A percentile compares a stretch with the other conserved stretches of the same genome.
Conservation (phyloP, 2,329 filamentous ascomycete species). For the Stenocarpella maydis region DNA sequence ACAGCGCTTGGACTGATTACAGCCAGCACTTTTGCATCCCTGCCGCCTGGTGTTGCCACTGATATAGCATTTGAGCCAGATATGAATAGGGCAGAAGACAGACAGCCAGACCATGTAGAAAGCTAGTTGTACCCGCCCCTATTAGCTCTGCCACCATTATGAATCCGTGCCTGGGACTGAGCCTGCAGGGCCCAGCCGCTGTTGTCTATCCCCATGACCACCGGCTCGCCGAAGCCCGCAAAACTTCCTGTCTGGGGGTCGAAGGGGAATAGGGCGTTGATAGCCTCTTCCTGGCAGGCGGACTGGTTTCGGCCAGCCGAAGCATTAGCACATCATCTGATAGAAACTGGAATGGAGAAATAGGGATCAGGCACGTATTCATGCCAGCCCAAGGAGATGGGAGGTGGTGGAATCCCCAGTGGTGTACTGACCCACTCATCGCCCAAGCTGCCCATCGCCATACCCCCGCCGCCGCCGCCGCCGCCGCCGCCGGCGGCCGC, state of each 20-base stretch:
- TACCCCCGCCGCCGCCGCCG: neutral
- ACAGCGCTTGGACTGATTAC: neutral
- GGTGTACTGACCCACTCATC: constrained; percentile 30
- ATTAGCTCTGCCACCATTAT: constrained; percentile 8
- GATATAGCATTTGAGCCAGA: neutral
- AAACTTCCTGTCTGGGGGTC: constrained; percentile 42
- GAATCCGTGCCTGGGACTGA: constrained; percentile 3
- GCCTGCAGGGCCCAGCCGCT: constrained; percentile 14
- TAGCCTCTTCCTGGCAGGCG: constrained; percentile 35
- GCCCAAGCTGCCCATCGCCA: neutral
- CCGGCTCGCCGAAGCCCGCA: constrained; percentile 31
- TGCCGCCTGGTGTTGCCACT: neutral
- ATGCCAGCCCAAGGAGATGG: neutral
- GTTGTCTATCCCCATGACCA: neutral
- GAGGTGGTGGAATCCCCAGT: too few species aligned
- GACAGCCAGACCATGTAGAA: neutral
- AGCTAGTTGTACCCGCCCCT: constrained; percentile 8
- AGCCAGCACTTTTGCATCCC: neutral
- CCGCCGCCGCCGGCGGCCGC: too few species aligned
- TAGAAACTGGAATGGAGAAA: neutral
- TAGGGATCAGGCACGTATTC: too few species aligned
- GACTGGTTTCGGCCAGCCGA: neutral
- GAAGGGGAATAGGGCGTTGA: constrained; percentile 39
- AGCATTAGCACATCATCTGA: neutral
- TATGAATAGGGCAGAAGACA: neutral